Percentiles rank a stretch among this genome's conserved stretches.
Evolutionary conservation across 805 yeast species (phyloP).

Genomic region (Pichia deserticola): DNA sequence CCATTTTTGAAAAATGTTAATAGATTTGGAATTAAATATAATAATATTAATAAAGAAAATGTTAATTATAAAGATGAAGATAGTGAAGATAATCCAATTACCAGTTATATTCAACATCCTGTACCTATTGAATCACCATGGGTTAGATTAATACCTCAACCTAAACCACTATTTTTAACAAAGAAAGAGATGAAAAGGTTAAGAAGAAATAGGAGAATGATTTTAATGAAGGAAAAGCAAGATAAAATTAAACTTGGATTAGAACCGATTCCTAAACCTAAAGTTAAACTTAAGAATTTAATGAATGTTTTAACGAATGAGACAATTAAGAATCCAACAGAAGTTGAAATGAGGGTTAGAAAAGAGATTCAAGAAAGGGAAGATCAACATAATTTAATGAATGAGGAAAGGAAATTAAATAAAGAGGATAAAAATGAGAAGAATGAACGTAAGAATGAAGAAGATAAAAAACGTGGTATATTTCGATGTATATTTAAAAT

Average conservation of each 20-base stretch:
- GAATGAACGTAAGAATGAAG: slow-evolving; percentile 34
- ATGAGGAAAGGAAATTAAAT: slow-evolving; percentile 54
- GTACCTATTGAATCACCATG: slow-evolving; percentile 54
- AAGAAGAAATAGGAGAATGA: slow-evolving; percentile 61
- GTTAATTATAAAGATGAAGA: slow-evolving; percentile 31
- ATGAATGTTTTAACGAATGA: slow-evolving; percentile 83
- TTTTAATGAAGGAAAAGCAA: slow-evolving; percentile 59
- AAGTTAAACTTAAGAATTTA: slow-evolving; percentile 74
- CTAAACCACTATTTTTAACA: slow-evolving; percentile 54
- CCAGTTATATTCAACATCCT: slow-evolving; percentile 79
- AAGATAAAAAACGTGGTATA: slow-evolving; percentile 33
- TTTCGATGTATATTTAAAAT: slow-evolving; percentile 54
- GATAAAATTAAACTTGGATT: slow-evolving; percentile 74
- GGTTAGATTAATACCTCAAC: slow-evolving; percentile 37
- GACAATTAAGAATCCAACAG: slow-evolving; percentile 83
- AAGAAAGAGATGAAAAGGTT: slow-evolving; percentile 67
- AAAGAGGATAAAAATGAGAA: slow-evolving; percentile 53
- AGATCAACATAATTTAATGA: slow-evolving; percentile 49
- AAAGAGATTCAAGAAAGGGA: slow-evolving; percentile 60
- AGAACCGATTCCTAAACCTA: slow-evolving; percentile 84
- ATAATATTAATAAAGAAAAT: slow-evolving; percentile 21
- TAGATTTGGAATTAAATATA: neutral
- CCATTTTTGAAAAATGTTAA: slow-evolving; percentile 38
- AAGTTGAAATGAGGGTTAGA: slow-evolving; percentile 65
- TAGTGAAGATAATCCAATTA: slow-evolving; percentile 35